Conservation (phyloP, 352 stramenopile genomes). For the Pythium volutum region DNA sequence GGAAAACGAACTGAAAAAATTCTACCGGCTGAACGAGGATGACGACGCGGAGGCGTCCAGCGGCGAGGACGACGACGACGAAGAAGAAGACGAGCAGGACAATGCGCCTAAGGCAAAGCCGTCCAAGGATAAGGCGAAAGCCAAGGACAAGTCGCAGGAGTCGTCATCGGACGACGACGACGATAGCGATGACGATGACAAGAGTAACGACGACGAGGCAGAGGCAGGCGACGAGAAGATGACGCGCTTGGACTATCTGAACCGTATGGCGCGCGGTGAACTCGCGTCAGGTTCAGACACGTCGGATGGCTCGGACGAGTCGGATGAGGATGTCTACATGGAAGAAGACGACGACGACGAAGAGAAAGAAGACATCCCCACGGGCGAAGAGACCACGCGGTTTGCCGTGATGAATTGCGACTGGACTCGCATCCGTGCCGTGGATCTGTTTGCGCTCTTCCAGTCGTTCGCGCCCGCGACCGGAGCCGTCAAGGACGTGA, state of each 20-base stretch:
- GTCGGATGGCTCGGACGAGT: slow-evolving; percentile 50
- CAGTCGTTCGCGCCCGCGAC: slow-evolving; percentile 91
- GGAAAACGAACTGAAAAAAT: slow-evolving; percentile 75
- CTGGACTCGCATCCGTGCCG: slow-evolving; percentile 94
- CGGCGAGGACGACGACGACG: slow-evolving; percentile 10
- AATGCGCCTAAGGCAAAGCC: slow-evolving; percentile 33
- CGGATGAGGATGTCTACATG: slow-evolving; percentile 47
- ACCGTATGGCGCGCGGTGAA: slow-evolving; percentile 83
- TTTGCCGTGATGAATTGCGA: slow-evolving; percentile 96
- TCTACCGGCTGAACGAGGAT: slow-evolving; percentile 72
- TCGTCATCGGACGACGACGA: slow-evolving; percentile 2
- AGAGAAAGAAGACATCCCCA: slow-evolving; percentile 65
- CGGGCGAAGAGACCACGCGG: slow-evolving; percentile 81
- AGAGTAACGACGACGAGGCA: slow-evolving; percentile 24
- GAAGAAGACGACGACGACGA: slow-evolving; percentile 42
- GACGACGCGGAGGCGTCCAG: slow-evolving; percentile 27
- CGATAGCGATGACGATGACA: slow-evolving; percentile 31
- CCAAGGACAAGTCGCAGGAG: slow-evolving; percentile 24
- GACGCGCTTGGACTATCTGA: slow-evolving; percentile 81
- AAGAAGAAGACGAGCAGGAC: slow-evolving; percentile 6
- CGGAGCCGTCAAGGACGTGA: slow-evolving; percentile 88
- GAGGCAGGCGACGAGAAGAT: slow-evolving; percentile 57
- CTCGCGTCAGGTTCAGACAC: slow-evolving; percentile 47
- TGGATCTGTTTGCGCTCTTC: slow-evolving; percentile 95
- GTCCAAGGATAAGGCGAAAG: slow-evolving; percentile 28